Percentiles rank a stretch among this genome's conserved stretches.
These are phyloP conservation scores for Trichophyton verrucosum DNA, from an alignment of 2,329 filamentous ascomycete species.

Conservation along the genomic window DNA sequence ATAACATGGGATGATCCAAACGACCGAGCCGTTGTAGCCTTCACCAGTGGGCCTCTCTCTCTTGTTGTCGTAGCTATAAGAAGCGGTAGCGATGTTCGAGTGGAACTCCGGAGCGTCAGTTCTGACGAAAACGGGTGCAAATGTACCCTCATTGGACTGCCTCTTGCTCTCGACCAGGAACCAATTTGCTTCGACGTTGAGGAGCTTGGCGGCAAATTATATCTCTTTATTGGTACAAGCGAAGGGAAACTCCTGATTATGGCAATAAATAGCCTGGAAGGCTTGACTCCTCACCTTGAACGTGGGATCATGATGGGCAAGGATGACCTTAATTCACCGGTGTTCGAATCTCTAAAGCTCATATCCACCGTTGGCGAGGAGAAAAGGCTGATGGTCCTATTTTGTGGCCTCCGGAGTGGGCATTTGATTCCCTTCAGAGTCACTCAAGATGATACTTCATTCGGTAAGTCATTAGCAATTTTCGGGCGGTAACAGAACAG, in stretches of 20 bases:
- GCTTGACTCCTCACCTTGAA: conserved; percentile 14
- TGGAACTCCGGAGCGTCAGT: conserved; percentile 21
- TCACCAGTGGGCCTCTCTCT: conserved; percentile 20
- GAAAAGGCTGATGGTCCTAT: conserved; percentile 18
- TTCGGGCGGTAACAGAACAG: not conserved
- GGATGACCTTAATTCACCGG: conserved; percentile 22
- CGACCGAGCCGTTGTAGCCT: conserved; percentile 21
- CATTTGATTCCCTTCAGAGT: conserved; percentile 23
- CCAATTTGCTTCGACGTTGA: conserved; percentile 27
- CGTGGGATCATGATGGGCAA: conserved; percentile 13
- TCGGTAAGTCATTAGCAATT: not conserved
- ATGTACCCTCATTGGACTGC: conserved; percentile 17
- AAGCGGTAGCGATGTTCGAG: conserved; percentile 16
- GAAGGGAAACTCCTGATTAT: conserved; percentile 24
- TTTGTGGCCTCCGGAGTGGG: conserved; percentile 38
- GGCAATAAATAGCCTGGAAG: conserved; percentile 18
- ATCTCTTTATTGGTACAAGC: conserved; percentile 31
- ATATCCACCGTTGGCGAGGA: conserved; percentile 16
- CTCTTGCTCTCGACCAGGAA: conserved; percentile 21
- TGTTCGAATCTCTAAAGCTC: conserved; percentile 25
- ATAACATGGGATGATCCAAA: conserved; percentile 15
- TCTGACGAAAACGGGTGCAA: conserved; percentile 12
- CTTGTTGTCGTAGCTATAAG: conserved; percentile 21
- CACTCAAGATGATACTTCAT: not conserved
- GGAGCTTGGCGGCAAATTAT: conserved; percentile 16